These are phyloP conservation scores for Lasiodiplodia hormozganensis DNA, from an alignment of 2,329 filamentous ascomycete genomes.

Conservation along the genomic window DNA sequence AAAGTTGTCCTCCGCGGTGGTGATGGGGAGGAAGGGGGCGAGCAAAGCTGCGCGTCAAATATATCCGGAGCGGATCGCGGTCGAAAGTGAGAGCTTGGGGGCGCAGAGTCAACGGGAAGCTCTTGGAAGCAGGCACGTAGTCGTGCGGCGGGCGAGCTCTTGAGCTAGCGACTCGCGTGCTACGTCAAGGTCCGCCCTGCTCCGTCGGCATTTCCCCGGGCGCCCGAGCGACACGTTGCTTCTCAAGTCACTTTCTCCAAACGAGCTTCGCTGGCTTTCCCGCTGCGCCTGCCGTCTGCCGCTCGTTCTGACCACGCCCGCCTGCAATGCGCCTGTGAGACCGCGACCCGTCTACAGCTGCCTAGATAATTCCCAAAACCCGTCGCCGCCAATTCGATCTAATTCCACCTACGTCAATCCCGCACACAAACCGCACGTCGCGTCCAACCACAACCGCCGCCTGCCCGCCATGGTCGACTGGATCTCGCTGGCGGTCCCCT, in stretches of 20 bases:
- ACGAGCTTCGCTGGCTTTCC: background rate
- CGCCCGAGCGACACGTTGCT: constrained; percentile 24
- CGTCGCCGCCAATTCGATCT: constrained; percentile 3
- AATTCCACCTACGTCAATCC: background rate
- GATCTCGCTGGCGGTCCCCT: constrained; percentile 83
- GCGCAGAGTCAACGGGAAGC: background rate
- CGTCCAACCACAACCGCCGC: background rate
- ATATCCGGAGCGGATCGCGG: background rate
- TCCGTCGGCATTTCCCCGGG: constrained; percentile 2
- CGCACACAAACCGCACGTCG: background rate
- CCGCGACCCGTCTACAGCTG: background rate
- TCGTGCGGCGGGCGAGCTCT: constrained; percentile 6
- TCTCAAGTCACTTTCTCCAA: constrained; percentile 2
- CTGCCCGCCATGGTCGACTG: constrained; percentile 67
- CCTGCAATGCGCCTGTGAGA: constrained; percentile 23
- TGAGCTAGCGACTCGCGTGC: constrained; percentile 17
- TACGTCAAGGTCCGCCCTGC: constrained; percentile 21
- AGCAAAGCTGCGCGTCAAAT: background rate
- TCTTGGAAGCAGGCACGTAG: background rate
- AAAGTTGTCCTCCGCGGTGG: background rate
- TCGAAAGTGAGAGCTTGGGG: background rate
- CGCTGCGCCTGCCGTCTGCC: constrained; percentile 16
- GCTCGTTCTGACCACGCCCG: constrained; percentile 9
- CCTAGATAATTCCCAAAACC: background rate
- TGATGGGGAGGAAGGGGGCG: background rate